These are phyloP conservation scores for Ceratocystis diversiconidia DNA, from an alignment of 2,329 filamentous ascomycete genomes.

Conservation along the genomic window DNA sequence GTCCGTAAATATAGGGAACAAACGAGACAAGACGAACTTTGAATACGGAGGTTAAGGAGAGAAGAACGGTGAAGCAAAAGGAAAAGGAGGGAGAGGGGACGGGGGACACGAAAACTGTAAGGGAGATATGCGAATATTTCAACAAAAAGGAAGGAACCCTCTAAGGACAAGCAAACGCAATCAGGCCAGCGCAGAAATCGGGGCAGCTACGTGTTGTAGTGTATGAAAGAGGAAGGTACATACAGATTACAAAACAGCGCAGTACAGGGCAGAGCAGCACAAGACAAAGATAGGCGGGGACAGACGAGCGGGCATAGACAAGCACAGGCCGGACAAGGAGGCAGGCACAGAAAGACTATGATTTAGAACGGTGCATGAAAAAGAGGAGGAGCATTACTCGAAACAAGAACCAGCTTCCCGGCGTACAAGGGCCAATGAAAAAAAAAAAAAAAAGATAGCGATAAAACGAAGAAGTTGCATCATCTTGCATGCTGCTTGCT, in stretches of 20 bases:
- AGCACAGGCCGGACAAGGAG: neutral
- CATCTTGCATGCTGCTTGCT: no score
- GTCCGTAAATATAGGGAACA: neutral
- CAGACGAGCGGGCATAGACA: neutral
- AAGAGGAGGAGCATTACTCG: neutral
- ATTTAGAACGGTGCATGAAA: neutral
- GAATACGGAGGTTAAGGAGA: neutral
- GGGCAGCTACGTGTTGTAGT: neutral
- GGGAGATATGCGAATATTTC: neutral
- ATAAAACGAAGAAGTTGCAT: neutral
- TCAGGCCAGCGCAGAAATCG: neutral
- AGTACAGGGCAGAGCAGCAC: neutral
- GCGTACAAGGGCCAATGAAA: neutral
- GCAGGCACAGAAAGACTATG: neutral
- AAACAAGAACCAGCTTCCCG: neutral
- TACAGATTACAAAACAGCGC: neutral
- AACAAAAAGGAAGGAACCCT: neutral
- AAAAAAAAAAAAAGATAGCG: neutral
- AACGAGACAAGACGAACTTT: no score
- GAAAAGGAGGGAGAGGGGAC: neutral
- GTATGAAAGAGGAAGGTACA: slow-evolving; percentile 1
- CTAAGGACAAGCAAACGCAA: neutral
- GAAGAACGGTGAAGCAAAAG: neutral
- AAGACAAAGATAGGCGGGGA: neutral
- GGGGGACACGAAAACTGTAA: neutral